A percentile compares a stretch with the other conserved stretches of the same genome.
Conservation (phyloP, 2,329 filamentous ascomycete species). For the Hymenoscyphus albidus region DNA sequence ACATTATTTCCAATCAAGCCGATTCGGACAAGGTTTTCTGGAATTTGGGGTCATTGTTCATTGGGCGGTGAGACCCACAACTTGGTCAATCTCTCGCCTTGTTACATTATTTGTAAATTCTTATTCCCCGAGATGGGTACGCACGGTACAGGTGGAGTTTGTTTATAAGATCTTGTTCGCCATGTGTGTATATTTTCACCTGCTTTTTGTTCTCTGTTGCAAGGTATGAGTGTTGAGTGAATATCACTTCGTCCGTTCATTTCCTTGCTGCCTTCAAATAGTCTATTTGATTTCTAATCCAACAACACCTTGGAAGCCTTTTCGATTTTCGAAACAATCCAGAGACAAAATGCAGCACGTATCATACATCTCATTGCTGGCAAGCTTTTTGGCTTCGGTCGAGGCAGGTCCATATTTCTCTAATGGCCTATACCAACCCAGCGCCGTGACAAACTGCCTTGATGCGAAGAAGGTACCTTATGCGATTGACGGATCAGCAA, state of each 20-base stretch:
- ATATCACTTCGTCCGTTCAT: no score
- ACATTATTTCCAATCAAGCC: not conserved
- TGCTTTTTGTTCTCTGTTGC: not conserved
- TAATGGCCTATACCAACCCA: not conserved
- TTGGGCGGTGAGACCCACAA: not conserved
- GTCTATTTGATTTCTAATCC: no score
- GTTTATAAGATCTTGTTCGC: not conserved
- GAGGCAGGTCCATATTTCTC: not conserved
- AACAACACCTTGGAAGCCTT: not conserved
- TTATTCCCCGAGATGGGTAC: not conserved
- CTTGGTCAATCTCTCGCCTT: not conserved
- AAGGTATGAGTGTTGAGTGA: no score
- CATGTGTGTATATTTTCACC: not conserved
- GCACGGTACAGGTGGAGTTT: not conserved
- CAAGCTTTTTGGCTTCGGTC: not conserved
- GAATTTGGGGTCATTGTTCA: not conserved
- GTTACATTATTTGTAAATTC: not conserved
- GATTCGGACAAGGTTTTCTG: not conserved
- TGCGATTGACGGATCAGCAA: constrained; percentile 14
- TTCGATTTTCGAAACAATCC: not conserved
- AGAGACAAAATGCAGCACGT: not conserved
- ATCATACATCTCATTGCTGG: not conserved
- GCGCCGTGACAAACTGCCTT: constrained; percentile 18
- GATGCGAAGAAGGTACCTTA: constrained; percentile 15
- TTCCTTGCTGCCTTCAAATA: no score